Evolutionary conservation across 139 green algal genomes (phyloP).

Genomic region (Chlorella ohadii): DNA sequence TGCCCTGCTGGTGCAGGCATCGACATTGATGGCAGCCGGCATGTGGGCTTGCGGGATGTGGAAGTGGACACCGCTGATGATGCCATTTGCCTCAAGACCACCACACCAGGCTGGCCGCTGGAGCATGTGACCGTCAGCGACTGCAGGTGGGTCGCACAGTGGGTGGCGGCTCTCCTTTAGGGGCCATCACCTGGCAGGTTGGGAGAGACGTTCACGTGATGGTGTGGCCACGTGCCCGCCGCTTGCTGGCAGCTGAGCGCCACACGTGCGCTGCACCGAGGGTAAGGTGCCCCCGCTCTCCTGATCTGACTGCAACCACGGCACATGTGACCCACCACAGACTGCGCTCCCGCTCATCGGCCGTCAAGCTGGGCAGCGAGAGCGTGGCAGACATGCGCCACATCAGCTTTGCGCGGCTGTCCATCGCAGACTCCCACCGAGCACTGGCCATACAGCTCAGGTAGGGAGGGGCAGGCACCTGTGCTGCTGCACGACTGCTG

Average conservation of each 20-base stretch:
- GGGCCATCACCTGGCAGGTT: too few relatives aligned
- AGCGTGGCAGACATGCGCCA: slow-evolving; percentile 13
- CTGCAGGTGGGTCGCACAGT: too few relatives aligned
- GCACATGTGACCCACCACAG: too few relatives aligned
- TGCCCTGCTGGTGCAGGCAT: slow-evolving; percentile 33
- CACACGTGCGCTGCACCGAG: too few relatives aligned
- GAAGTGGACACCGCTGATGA: slow-evolving; percentile 56
- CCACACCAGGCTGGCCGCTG: neutral
- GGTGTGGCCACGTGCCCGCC: too few relatives aligned
- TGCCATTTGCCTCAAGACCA: slow-evolving; percentile 57
- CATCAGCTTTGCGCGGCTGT: slow-evolving; percentile 9
- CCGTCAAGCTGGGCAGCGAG: slow-evolving; percentile 46
- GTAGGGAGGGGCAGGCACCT: neutral
- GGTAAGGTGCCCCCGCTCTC: too few relatives aligned
- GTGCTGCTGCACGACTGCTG: too few relatives aligned
- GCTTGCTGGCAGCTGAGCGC: too few relatives aligned
- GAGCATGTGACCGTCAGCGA: neutral
- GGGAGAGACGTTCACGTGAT: too few relatives aligned
- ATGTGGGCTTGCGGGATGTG: slow-evolving; percentile 34
- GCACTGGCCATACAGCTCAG: slow-evolving; percentile 56
- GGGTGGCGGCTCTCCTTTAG: too few relatives aligned
- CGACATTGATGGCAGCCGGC: slow-evolving; percentile 46
- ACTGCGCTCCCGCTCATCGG: slow-evolving; percentile 46
- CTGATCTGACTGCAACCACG: too few relatives aligned
- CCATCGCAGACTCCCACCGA: slow-evolving; percentile 44